Evolutionary conservation across 768 basidiomycete species (phyloP), one percentile per base, ranked within the genome.

Genomic region (Lactarius vividus): DNA sequence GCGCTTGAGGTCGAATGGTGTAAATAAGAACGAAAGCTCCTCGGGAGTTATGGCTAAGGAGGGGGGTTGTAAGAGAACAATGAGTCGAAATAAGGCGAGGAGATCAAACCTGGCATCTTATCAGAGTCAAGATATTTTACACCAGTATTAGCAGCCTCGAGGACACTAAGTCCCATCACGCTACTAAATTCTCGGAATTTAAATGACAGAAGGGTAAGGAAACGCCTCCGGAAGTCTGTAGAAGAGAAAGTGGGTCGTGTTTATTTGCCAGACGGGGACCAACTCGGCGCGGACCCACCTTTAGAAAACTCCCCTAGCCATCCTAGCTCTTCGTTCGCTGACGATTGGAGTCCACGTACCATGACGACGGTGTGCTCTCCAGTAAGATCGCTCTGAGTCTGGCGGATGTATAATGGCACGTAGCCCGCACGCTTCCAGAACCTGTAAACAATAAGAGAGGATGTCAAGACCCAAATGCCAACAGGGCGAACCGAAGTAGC

Each of bases 341-440:
- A 88, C 74, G 82, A 90, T 74, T 86, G 89, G 75, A 98, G 77
- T 0, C 91, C 89, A 37, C 92, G 84, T 0, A 96, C 85, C 97
- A 99, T 98, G 40, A 98, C 89, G 73, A 94, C 96, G 0, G 93
- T 92, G 73, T 97, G 91, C 77, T 99, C 97, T 44, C 97, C 97
- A 0, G 97, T 99, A 59, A 98, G 82, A 71, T 97, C 95, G 74
- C 94, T 97, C 65, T 88, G 82, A 6, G 94, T 96, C 77, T 98
- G 97, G 35, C 96, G 87, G 35, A 98, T 77, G 73, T 98, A 98
- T 16, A 98, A 80, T 0, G 97, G 97, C 0, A 92, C 84, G 74
- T 90, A 99, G 15, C 92, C 91, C 1, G 89, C 88, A 26, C 94
- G 85, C 77, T 98, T 98, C 97, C 97, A 98, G 80, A 98, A 99